Evolutionary conservation across 208 protist genomes (phyloP), one percentile per base, ranked within the genome.

Genomic region (Trypanosoma rangeli): DNA sequence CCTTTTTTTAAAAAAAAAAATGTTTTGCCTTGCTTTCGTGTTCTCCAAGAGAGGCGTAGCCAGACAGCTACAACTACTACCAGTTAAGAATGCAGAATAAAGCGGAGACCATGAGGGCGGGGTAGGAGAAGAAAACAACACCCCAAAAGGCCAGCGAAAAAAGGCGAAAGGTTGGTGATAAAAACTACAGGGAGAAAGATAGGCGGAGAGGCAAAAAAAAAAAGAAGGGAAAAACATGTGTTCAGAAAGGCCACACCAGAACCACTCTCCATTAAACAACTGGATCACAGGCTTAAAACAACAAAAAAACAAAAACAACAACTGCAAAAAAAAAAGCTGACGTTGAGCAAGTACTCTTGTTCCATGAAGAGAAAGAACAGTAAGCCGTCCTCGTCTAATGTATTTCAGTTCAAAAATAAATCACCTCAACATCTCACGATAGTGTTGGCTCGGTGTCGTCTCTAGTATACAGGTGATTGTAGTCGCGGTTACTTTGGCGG

Each of bases 381-480:
- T 37, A 37, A 37, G 33, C 7, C 33, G 33, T 16, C 13, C 42
- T 46, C 42, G 15, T 20, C 42, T 18, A 46, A 46, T 46, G 42
- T 46, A 3, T 10, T 46, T 3, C 42, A 18, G 42, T 46, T 16
- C 35, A 31, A 63, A 61, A 56, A 48, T 54, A 16, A 8, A 56
- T 29, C 12, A 9, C 42, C 42, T 20, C 33, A 66, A 68, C 5
- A 53, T 31, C 22, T 64, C 48, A 67, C 58, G 33, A 48, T 35
- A 64, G 50, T 35, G 70, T 24, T 7, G 12, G 18, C 39, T 60
- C 33, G 86, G 66, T 35, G 86, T 65, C 54, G 70, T 86, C 62
- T 79, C 73, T 44, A 85, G 57, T 48, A 49, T 87, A 86, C 35
- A 91, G 68, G 55, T 88, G 83, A 60, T 84, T 91, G 49, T 75